phyloP scores from a whole-genome alignment of 495 filamentous ascomycete genomes.

The Penicillium flavigenum region DNA sequence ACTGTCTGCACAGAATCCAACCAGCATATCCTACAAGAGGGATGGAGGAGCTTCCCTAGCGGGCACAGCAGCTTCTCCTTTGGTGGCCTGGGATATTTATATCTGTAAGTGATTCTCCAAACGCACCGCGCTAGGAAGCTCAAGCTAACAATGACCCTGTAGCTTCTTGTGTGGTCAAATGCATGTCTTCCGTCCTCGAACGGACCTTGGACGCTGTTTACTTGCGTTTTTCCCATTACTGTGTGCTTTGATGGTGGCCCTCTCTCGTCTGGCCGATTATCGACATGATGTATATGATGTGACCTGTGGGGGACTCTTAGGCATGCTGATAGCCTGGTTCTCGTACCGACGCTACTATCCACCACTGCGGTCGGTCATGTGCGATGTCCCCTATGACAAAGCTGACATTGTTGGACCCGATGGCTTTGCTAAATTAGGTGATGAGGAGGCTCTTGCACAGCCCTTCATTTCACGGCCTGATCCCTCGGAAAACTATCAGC shows the following conservation, averaged over 20 bases:
- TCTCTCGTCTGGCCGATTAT: slow-evolving; percentile 91
- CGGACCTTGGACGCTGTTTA: slow-evolving; percentile 66
- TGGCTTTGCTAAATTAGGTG: slow-evolving; percentile 47
- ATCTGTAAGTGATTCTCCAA: slow-evolving; percentile 46
- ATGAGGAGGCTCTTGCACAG: slow-evolving; percentile 44
- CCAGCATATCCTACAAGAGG: slow-evolving; percentile 80
- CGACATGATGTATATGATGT: slow-evolving; percentile 95
- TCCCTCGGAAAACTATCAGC: slow-evolving; percentile 25
- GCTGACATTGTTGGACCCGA: slow-evolving; percentile 33
- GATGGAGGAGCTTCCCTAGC: slow-evolving; percentile 89
- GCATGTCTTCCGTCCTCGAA: slow-evolving; percentile 71
- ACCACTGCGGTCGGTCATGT: slow-evolving; percentile 43
- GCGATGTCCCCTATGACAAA: slow-evolving; percentile 56
- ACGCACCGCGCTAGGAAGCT: too few species aligned
- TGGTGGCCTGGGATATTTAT: slow-evolving; percentile 77
- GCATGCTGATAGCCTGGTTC: slow-evolving; percentile 72
- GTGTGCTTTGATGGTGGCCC: slow-evolving; percentile 81
- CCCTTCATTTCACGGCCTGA: slow-evolving; percentile 18
- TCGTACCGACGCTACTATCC: slow-evolving; percentile 76
- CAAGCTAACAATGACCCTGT: not conserved
- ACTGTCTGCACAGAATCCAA: slow-evolving; percentile 77
- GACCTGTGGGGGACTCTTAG: slow-evolving; percentile 69
- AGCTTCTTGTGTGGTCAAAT: slow-evolving; percentile 77
- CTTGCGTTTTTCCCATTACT: slow-evolving; percentile 62
- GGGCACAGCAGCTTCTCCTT: slow-evolving; percentile 89